Base-by-base conservation (phyloP, 1,284 basidiomycete genomes). In the Marasmius oreades region DNA sequence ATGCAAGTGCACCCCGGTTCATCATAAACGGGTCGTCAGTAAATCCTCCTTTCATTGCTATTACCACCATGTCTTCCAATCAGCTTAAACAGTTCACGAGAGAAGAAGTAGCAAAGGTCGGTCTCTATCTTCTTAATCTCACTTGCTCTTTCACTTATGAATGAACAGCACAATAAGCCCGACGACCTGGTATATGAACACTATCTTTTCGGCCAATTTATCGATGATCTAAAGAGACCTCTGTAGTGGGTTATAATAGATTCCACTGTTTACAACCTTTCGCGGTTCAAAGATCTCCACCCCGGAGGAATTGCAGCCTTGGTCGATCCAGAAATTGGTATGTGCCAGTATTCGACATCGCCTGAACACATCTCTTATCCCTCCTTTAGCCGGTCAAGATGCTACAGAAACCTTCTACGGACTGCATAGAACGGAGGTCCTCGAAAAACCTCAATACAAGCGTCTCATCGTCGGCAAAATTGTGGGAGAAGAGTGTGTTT, bases 361-460 rank as follows among this genome's bases (percentile, higher is more conserved):
- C 14, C 24, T 39, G 22, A 31, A 3, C 20, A 33, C 24, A 10
- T 23, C 63, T 77, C 78, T 0, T 76, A 77, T 31, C 76, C 75
- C 68, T 67, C 26, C 67, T 77, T 70, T 66, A 86, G 88, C 87
- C 57, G 91, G 90, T 4, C 79, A 90, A 68, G 92, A 95, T 67
- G 91, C 90, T 3, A 94, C 93, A 0, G 89, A 93, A 54, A 84
- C 81, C 2, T 95, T 95, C 76, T 95, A 87, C 66, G 84, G 87
- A 46, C 80, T 95, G 45, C 93, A 95, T 69, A 78, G 90, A 34
- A 80, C 85, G 58, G 92, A 94, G 63, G 81, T 95, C 14, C 81
- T 95, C 52, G 74, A 79, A 62, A 84, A 84, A 61, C 88, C 87
- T 7, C 85, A 89, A 67, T 93, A 92, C 66, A 69, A 76, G 48